Base-by-base conservation (phyloP, 805 yeast genomes). In the Starmerella ratchasimensis region DNA sequence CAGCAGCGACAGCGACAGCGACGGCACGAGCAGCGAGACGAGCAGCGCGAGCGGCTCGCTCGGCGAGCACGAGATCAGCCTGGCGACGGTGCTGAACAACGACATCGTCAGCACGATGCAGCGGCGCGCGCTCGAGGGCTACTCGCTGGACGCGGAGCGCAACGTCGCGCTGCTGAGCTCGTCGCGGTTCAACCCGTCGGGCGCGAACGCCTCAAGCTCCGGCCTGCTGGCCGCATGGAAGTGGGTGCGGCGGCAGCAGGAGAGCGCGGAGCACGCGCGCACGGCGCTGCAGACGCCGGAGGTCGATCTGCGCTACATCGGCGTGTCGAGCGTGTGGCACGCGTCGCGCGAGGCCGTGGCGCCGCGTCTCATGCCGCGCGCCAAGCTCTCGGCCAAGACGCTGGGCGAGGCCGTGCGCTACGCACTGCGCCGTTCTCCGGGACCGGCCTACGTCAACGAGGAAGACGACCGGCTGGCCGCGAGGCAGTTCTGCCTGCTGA, bases 291-390 rank as follows among this genome's bases (percentile, higher is more conserved):
- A 4, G 74, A 73, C 18, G 76, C 41, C 42, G 6, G 43, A 71
- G 14, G 61, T 82, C 27, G 95, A 88, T 53, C 65, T 88, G 23
- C 86, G 93, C 1, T 84, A 72, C 54, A 77, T 80, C 46, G 98
- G 98, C 5, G 93, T 88, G 3, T 58, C 74, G 20, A 93, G 94
- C 8, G 73, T 88, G 25, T 88, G 97, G 98, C 44, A 38, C 15
- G 36, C 43, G 8, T 18, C 41, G 3, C 32, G 16, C 16, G 44
- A 49, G 86, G 59, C 28, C 17, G 39, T 17, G 18, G 34, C n/a
- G 50, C 54, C 14, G 36, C 54, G 36, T 34, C 33, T 19, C 36
- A 39, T 23, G 49, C 52, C 42, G 25, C 38, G 31, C 31, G 48
- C 15, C 16, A 43, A 48, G 11, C 51, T 62, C 21, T 44, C 57